Evolutionary conservation across 2,329 filamentous ascomycete species (phyloP).

Genomic region (Fusarium nisikadoi): DNA sequence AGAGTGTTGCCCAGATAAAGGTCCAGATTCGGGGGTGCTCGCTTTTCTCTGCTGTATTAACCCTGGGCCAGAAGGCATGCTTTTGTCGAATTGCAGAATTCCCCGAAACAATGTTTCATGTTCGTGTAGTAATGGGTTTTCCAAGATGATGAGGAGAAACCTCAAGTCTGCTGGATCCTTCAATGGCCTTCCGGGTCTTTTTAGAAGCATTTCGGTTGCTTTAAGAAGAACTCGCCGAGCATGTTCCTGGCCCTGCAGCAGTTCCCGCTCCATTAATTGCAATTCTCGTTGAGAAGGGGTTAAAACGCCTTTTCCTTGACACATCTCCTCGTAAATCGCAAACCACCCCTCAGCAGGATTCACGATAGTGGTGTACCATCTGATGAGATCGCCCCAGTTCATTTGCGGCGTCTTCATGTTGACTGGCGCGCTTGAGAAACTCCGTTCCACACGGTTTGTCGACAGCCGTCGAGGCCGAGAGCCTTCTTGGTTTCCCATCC

Average conservation of each 20-base stretch:
- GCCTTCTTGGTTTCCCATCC: slow-evolving; percentile 71
- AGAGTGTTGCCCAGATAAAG: slow-evolving; percentile 74
- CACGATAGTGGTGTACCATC: slow-evolving; percentile 79
- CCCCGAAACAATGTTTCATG: slow-evolving; percentile 55
- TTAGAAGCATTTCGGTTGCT: slow-evolving; percentile 80
- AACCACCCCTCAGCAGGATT: slow-evolving; percentile 76
- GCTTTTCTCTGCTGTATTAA: slow-evolving; percentile 33
- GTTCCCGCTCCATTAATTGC: slow-evolving; percentile 58
- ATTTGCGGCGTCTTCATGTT: slow-evolving; percentile 69
- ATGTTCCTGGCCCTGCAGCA: slow-evolving; percentile 72
- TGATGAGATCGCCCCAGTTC: slow-evolving; percentile 76
- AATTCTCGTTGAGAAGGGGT: slow-evolving; percentile 51
- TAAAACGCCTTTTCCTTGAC: slow-evolving; percentile 44
- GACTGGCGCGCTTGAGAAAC: slow-evolving; percentile 21
- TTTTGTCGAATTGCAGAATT: slow-evolving; percentile 49
- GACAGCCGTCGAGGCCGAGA: slow-evolving; percentile 29
- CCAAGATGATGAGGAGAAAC: slow-evolving; percentile 80
- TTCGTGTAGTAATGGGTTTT: slow-evolving; percentile 78
- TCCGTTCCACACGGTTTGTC: slow-evolving; percentile 29
- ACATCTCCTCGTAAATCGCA: slow-evolving; percentile 65
- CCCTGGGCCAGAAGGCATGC: not conserved
- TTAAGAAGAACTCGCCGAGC: slow-evolving; percentile 78
- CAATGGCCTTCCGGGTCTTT: slow-evolving; percentile 78
- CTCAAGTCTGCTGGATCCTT: slow-evolving; percentile 75
- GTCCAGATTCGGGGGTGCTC: slow-evolving; percentile 51